A percentile compares a stretch with the other conserved stretches of the same genome.
Evolutionary conservation across 2,329 filamentous ascomycete genomes (phyloP).

Genomic region (Penicillium sp.): DNA sequence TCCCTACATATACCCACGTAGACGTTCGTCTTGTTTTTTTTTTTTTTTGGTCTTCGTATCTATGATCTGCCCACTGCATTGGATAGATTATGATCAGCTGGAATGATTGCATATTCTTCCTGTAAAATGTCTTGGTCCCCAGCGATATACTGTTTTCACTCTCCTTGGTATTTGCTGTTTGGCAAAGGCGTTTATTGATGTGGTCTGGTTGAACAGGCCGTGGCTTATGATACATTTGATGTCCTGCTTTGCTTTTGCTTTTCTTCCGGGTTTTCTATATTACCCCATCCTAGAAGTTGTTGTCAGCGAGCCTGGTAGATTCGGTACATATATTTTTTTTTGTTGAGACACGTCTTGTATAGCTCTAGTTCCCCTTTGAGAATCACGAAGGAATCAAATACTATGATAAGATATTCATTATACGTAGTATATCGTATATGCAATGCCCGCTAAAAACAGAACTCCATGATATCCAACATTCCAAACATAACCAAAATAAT

Average conservation of each 20-base stretch:
- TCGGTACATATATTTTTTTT: background rate
- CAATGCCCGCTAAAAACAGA: background rate
- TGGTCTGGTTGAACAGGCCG: conserved; percentile 4
- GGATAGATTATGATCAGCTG: conserved; percentile 5
- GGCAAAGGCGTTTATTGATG: conserved; percentile 9
- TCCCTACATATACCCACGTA: conserved; percentile 1
- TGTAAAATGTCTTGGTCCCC: conserved; percentile 17
- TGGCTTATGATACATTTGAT: conserved; percentile 18
- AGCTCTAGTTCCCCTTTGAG: background rate
- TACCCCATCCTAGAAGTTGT: background rate
- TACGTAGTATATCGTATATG: background rate
- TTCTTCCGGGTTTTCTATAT: background rate
- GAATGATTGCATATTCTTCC: conserved; percentile 13
- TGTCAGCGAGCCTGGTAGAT: background rate
- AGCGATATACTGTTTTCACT: conserved; percentile 2
- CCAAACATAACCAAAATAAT: too few species aligned
- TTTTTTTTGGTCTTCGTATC: background rate
- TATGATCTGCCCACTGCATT: background rate
- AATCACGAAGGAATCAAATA: background rate
- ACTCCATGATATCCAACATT: too few species aligned
- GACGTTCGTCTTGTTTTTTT: background rate
- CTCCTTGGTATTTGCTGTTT: background rate
- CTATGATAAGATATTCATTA: background rate
- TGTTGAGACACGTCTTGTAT: background rate
- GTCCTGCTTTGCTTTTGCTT: conserved; percentile 6